Base-by-base conservation (phyloP, 2,329 filamentous ascomycete genomes). In the Penicillium fuscoglaucum region DNA sequence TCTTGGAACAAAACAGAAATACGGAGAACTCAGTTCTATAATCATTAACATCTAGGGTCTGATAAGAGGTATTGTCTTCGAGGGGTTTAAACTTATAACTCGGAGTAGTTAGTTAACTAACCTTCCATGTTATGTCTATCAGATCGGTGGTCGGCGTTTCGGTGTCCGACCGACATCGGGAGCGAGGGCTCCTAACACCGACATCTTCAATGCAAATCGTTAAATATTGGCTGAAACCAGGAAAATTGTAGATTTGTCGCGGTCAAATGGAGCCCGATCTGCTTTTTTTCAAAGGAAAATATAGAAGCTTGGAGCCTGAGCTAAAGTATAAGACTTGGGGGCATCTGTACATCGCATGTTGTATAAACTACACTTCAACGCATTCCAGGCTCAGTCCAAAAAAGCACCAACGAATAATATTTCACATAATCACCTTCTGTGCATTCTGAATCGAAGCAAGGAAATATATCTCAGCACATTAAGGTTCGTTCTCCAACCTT, bases 101-200 rank as follows among this genome's bases (percentile, higher is more conserved):
- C 24, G 19, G 19, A 21, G 19, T 21, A 24, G 19, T 19, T 24
- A 24, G 4, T 4, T 24, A 24, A 3, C 3, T 1, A 19, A 28
- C 6, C 17, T 45, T n/a, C 17, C 19, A 12, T 24, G 6, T 10
- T 12, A 2, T n/a, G n/a, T 40, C 37, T 9, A 39, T n/a, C 7
- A 37, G 35, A 28, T 55, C 52, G 53, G 53, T 33, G 15, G 49
- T 57, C 55, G 55, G 49, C 17, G 55, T 37, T 53, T 57, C 55
- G 49, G 55, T 17, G 2, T 53, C 55, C 55, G 49, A 12, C 5
- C 13, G 6, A n/a, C n/a, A n/a, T 29, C 26, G 45, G 17, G 28
- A 9, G 44, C 45, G 52, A 43, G 19, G n/a, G 15, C 19, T 6
- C 9, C 26, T 29, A 28, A 55, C 33, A 15, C 52, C 43, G 24